Evolutionary conservation across 306 rosid genomes (phyloP), one percentile per base, ranked within the genome.

Genomic region (Glycine soja): DNA sequence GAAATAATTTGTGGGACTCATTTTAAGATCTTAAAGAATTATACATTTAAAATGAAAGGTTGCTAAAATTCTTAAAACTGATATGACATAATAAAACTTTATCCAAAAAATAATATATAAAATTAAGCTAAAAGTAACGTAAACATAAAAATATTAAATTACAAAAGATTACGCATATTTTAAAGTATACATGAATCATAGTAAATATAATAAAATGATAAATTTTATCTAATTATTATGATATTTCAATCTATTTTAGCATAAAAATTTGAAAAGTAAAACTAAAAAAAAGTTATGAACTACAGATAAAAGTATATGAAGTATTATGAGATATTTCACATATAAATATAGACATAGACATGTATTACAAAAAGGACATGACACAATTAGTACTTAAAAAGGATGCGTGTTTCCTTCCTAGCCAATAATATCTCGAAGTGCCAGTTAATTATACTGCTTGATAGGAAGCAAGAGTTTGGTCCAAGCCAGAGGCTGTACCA

Each of bases 391-490:
- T 57, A 51, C 3, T 0, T 58, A 9, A 58, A 58, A 58, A 19
- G 65, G 24, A 10, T 3, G 14, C 15, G 65, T 58, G 65, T 2
- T 58, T 58, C 65, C 9, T 62, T 62, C 42, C 4, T 61, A 11
- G 15, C 15, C n/a, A 24, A 24, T 24, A 66, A 43, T 45, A 43
- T 43, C 73, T 45, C 4, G 10, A 68, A 69, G 73, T 43, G 74
- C 2, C 15, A 8, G 2, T 10, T 69, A 45, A 65, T 36, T 36
- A 36, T 3, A 24, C 10, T 18, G 11, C 12, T 24, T 70, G 75
- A 70, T 70, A 48, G 59, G 42, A 48, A 48, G 46, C 57, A 46
- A 48, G 59, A 70, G 24, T 70, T 48, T 48, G 75, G 56, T 70
- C 75, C 75, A 48, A 70, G 57, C 3, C 10, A 11, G 57, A 69